These are phyloP conservation scores for Geotrichum aggregatum DNA, from an alignment of 1,139 yeast species.

Conservation along the genomic window DNA sequence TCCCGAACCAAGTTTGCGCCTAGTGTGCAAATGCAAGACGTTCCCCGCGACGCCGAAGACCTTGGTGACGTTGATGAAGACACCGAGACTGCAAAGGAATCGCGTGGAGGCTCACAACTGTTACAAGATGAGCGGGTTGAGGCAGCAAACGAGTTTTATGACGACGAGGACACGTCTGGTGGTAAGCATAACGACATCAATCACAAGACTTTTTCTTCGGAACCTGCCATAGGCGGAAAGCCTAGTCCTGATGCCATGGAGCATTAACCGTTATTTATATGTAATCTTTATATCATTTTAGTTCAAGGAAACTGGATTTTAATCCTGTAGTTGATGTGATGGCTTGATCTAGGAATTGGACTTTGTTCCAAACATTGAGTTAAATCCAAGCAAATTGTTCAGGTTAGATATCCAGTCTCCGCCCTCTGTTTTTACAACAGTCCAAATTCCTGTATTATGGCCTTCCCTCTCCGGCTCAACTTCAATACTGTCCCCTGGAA, in stretches of 20 bases:
- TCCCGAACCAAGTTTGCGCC: constrained; percentile 93
- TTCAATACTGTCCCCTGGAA: constrained; percentile 75
- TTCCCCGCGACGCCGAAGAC: constrained; percentile 59
- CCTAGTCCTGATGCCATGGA: constrained; percentile 28
- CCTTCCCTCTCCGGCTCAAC: constrained; percentile 41
- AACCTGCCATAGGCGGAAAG: constrained; percentile 5
- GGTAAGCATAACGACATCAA: constrained; percentile 24
- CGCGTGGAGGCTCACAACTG: constrained; percentile 84
- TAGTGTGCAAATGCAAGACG: constrained; percentile 86
- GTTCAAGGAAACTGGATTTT: too few species aligned
- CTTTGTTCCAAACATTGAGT: constrained; percentile 60
- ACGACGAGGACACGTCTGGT: constrained; percentile 38
- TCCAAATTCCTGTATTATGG: constrained; percentile 68
- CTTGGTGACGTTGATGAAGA: constrained; percentile 26
- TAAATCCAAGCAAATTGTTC: constrained; percentile 83
- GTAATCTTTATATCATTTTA: not conserved
- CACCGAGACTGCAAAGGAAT: constrained; percentile 78
- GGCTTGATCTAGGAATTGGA: not conserved
- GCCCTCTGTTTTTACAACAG: constrained; percentile 66
- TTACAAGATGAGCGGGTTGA: constrained; percentile 68
- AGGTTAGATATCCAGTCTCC: constrained; percentile 91
- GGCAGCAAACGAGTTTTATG: constrained; percentile 39
- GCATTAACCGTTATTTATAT: constrained; percentile 18
- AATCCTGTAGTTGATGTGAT: too few species aligned
- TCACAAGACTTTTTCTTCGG: not conserved